Evolutionary conservation across 768 basidiomycete species (phyloP), one percentile per base, ranked within the genome.

Genomic region (Hericium alpestre): DNA sequence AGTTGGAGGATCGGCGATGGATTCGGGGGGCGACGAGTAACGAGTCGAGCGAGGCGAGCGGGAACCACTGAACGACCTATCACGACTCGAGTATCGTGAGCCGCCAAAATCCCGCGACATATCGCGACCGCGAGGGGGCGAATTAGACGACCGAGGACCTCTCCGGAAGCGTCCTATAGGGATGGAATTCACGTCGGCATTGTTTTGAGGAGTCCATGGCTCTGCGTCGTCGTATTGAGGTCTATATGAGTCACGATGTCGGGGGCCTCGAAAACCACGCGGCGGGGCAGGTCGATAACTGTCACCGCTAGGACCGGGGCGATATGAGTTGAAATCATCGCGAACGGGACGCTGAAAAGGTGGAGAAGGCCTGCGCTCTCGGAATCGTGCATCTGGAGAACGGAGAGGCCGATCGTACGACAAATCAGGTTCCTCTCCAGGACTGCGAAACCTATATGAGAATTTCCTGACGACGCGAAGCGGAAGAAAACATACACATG

Each of bases 211-310:
- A 20, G 57, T n/a, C 67, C 73, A 64, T 47, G 71, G 58, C 25
- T 72, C 69, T 56, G 70, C 70, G 13, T 59, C 59, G 32, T 70
- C 58, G 57, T 78, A 76, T 40, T 64, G 65, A 22, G 81, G 82
- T 56, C 82, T 72, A 62, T 86, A 83, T 7, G 74, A 75, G 65
- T 86, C 76, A 51, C 66, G 18, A 20, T 65, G 63, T 13, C 67
- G 73, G 53, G 62, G 65, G 59, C 70, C 65, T 23, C 74, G 66
- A 51, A 71, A 71, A 8, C 70, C 76, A 60, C 75, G 71, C 41
- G 57, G 23, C 7, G 71, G 59, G 49, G 65, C 57, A 53, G 80
- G 79, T 50, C 79, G 76, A 70, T 82, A 82, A 23, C 76, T 75
- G 60, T 84, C 82, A 51, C 70, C 72, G 23, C 23, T 51, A 9